Percentiles rank a stretch among this genome's conserved stretches.
These are phyloP conservation scores for Erythrophleum ivorense DNA, from an alignment of 331 rosid genomes.

Conservation along the genomic window DNA sequence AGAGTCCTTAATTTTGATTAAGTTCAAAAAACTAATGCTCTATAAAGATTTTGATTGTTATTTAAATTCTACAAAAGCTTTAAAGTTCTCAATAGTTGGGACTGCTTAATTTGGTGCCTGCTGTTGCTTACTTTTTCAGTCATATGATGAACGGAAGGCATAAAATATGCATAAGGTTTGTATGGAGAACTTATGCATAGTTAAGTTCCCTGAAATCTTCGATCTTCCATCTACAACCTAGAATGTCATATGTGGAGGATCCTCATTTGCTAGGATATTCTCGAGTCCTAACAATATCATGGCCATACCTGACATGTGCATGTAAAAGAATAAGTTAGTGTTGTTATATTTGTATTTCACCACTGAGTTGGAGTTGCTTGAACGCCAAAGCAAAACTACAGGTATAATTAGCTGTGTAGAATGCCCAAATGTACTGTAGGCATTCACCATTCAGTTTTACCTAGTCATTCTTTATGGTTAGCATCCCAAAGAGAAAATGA, in stretches of 20 bases:
- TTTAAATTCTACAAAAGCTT: not conserved
- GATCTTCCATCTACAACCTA: not conserved
- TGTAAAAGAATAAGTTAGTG: not conserved
- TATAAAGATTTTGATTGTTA: not conserved
- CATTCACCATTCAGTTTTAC: not conserved
- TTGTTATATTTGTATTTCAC: not conserved
- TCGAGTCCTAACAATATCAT: not conserved
- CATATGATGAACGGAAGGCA: not conserved
- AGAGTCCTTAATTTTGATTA: not conserved
- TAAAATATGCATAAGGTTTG: not conserved
- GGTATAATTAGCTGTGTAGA: not conserved
- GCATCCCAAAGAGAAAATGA: not conserved
- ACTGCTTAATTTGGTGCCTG: not conserved
- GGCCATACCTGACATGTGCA: too few species aligned
- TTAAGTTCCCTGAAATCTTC: not conserved
- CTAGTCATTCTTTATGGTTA: not conserved
- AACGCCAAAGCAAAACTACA: not conserved
- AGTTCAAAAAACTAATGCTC: not conserved
- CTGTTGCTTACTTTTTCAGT: not conserved
- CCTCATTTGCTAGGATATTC: not conserved
- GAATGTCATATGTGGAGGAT: not conserved
- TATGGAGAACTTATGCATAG: not conserved
- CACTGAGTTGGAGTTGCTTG: not conserved
- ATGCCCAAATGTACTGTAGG: not conserved
- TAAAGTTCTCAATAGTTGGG: not conserved